Conservation (phyloP, 306 rosid genomes). For the Castanea sativa region DNA sequence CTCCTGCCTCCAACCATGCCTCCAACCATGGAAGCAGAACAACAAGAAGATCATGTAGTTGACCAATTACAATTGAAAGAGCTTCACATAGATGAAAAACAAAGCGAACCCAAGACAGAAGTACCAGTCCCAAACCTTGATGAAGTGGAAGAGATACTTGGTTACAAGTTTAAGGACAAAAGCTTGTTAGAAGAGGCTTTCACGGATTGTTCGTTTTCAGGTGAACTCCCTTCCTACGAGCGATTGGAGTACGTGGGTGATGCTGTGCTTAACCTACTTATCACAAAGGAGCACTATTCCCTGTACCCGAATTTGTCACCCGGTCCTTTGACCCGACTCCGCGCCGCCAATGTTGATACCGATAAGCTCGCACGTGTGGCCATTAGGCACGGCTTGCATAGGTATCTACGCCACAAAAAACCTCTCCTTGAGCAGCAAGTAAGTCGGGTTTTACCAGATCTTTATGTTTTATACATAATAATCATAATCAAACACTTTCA, state of each 20-base stretch:
- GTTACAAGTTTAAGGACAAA: constrained; percentile 41
- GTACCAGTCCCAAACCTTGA: constrained; percentile 10
- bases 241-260: constrained; percentile 57
- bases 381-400: constrained; percentile 44
- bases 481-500: too few species aligned
- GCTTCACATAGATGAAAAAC: background rate
- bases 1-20: too few species aligned
- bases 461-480: too few species aligned
- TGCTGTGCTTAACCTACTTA: constrained; percentile 40
- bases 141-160: constrained; percentile 43
- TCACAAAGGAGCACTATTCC: constrained; percentile 43
- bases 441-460: constrained; percentile 4
- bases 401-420: constrained; percentile 48
- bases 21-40: background rate
- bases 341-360: constrained; percentile 57
- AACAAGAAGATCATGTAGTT: background rate
- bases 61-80: too few species aligned
- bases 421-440: constrained; percentile 38
- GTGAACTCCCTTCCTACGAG: constrained; percentile 24
- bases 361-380: constrained; percentile 72
- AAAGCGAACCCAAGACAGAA: background rate
- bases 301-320: constrained; percentile 32
- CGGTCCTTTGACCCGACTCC: constrained; percentile 49
- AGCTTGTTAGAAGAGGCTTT: constrained; percentile 49
- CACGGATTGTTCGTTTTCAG: constrained; percentile 32